Base-by-base conservation (phyloP, 202 grass and related monocot species). In the Panicum hallii region DNA sequence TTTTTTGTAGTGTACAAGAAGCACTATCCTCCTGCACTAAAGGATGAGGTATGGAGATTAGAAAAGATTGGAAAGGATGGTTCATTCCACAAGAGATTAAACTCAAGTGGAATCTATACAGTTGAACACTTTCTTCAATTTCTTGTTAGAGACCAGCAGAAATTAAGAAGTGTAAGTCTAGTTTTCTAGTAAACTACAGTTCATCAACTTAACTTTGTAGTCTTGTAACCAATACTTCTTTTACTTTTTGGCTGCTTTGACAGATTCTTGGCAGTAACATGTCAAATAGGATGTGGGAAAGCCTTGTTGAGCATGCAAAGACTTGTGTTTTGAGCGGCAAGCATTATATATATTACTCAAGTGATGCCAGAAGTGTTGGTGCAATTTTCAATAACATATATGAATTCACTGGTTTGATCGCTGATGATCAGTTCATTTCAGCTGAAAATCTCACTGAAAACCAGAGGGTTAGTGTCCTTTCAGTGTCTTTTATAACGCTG, bases 21-120 rank as follows among this genome's bases (percentile, higher is more conserved):
- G 67, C 94, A 97, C 55, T 91, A 91, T 81, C 94, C 91, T 79
- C 94, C 94, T 69, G 84, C 89, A 14, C 82, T 93, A 73, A 91
- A 88, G 70, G 91, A 97, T 84, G 94, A 97, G 26, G 89, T 97
- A 34, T 97, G 94, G 94, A 93, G 94, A 84, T 91, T 97, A 77
- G 91, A 97, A 80, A 97, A 97, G 70, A 93, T 97, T 79, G 94
- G 91, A 60, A 97, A 97, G 77, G 94, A 93, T 67, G 91, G 91
- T 61, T 77, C 91, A 9, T 97, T 97, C 82, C 94, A 97, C 71
- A 97, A 91, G 74, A 97, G 83, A 38, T 87, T 93, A 55, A 91
- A 82, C 77, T 63, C 62, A 47, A 72, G 43, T 66, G 84, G 91
- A 79, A 93, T 97, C 22, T 45, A 74, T 49, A 93, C 84, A 49